phyloP scores from a whole-genome alignment of 257 asterid species.

The Linaria vulgaris region DNA sequence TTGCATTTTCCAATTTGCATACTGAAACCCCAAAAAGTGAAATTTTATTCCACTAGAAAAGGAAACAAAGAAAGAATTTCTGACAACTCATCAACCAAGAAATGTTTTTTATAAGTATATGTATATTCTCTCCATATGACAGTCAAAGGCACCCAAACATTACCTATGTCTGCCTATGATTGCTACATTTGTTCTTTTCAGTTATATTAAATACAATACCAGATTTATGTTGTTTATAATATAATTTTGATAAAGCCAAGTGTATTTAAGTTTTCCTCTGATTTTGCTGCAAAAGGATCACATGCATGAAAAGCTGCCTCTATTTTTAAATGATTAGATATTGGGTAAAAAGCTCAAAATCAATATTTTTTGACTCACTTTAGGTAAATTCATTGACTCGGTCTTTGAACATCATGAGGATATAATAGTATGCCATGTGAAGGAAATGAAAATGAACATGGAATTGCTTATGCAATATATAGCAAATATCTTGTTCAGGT shows the following conservation, averaged over 20 bases:
- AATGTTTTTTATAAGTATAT: slow-evolving; percentile 7
- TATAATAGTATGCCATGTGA: slow-evolving; percentile 23
- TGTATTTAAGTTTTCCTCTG: slow-evolving; percentile 12
- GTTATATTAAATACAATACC: not conserved
- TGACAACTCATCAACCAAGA: slow-evolving; percentile 36
- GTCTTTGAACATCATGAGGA: slow-evolving; percentile 1
- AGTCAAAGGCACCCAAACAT: slow-evolving; percentile 16
- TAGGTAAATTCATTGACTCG: slow-evolving; percentile 11
- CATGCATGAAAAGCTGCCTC: slow-evolving; percentile 38
- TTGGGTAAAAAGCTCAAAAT: slow-evolving; percentile 24
- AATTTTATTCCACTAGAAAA: slow-evolving; percentile 19
- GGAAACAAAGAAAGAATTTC: slow-evolving; percentile 9
- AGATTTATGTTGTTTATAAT: not conserved
- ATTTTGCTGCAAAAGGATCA: slow-evolving; percentile 25
- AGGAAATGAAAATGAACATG: not conserved
- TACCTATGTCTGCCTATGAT: slow-evolving; percentile 23
- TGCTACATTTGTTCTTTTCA: slow-evolving; percentile 14
- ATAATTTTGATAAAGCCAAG: slow-evolving; percentile 22
- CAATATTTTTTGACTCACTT: slow-evolving; percentile 28
- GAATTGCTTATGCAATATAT: too few species aligned
- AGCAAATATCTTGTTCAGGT: too few species aligned
- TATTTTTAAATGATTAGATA: slow-evolving; percentile 28
- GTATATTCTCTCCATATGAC: slow-evolving; percentile 20
- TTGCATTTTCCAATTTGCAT: slow-evolving; percentile 19
- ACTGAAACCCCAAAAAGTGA: slow-evolving; percentile 7